These are phyloP conservation scores for Trichothecium sympodiale DNA, from an alignment of 2,329 filamentous ascomycete species.

Conservation along the genomic window DNA sequence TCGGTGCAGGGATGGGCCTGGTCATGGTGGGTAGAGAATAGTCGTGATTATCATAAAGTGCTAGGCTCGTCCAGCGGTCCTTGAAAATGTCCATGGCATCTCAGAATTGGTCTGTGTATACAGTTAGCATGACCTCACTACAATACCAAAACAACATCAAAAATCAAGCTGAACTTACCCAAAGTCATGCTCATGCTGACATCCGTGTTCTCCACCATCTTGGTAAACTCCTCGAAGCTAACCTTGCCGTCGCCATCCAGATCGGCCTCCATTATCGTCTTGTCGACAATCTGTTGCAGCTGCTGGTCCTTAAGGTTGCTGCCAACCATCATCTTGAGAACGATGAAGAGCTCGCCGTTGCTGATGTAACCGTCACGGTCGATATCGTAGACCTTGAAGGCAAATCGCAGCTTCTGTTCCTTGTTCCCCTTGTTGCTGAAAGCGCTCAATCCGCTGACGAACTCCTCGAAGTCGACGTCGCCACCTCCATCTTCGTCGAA, in stretches of 20 bases:
- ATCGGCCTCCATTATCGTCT: constrained; percentile 99
- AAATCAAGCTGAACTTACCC: constrained; percentile 35
- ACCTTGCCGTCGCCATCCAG: constrained; percentile 94
- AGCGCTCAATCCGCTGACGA: constrained; percentile 86
- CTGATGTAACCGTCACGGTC: constrained; percentile 97
- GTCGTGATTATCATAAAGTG: too few species aligned
- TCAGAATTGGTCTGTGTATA: constrained; percentile 12
- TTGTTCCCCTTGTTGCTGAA: constrained; percentile 99
- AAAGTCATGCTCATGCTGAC: constrained; percentile 67
- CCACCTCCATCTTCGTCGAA: constrained; percentile 98
- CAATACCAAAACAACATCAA: too few species aligned
- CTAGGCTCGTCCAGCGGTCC: too few species aligned
- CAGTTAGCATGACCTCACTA: constrained; percentile 3
- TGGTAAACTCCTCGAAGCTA: constrained; percentile 96
- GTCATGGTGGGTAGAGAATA: too few species aligned
- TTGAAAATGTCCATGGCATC: too few species aligned
- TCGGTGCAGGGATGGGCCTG: too few species aligned
- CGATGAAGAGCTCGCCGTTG: constrained; percentile 98
- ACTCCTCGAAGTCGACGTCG: constrained; percentile 97
- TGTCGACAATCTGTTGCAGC: constrained; percentile 98
- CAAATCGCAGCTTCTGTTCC: constrained; percentile 94
- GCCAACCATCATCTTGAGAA: constrained; percentile 99
- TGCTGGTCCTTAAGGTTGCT: constrained; percentile 99
- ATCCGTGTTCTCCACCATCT: constrained; percentile 95
- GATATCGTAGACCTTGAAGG: constrained; percentile 99